Percentiles rank a stretch among this genome's conserved stretches.
These are phyloP conservation scores for Pugionium cornutum DNA, from an alignment of 345 rosid species.

Conservation along the genomic window DNA sequence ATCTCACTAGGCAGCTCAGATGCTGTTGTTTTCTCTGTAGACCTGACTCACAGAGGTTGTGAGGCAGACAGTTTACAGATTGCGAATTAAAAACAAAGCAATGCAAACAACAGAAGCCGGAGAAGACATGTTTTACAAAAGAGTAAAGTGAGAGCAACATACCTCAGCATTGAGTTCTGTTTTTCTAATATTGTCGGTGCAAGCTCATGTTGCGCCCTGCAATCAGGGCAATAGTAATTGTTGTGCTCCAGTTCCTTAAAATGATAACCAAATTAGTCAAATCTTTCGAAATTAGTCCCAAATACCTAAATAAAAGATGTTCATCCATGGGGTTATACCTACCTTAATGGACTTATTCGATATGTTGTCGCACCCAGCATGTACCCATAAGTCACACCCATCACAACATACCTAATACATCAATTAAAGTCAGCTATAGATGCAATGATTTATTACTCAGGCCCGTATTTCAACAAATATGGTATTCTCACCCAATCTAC, in stretches of 20 bases:
- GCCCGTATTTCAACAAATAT: slow-evolving; percentile 10
- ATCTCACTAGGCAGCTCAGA: slow-evolving; percentile 55
- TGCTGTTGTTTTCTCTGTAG: slow-evolving; percentile 45
- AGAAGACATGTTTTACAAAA: slow-evolving; percentile 4
- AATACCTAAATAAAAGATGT: slow-evolving; percentile 18
- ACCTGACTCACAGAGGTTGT: slow-evolving; percentile 50
- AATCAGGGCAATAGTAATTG: slow-evolving; percentile 83
- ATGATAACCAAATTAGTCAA: slow-evolving; percentile 27
- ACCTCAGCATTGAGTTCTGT: slow-evolving; percentile 55
- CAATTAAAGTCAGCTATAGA: slow-evolving; percentile 34
- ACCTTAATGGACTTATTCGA: slow-evolving; percentile 64
- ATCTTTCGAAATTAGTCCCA: slow-evolving; percentile 11
- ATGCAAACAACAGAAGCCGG: slow-evolving; percentile 28
- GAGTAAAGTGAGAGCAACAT: slow-evolving; percentile 36
- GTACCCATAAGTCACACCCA: slow-evolving; percentile 96
- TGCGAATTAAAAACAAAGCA: slow-evolving; percentile 10
- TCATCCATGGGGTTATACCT: slow-evolving; percentile 17
- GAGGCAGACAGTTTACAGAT: slow-evolving; percentile 27
- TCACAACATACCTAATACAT: slow-evolving; percentile 87
- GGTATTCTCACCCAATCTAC: slow-evolving; percentile 84
- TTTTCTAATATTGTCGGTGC: slow-evolving; percentile 38
- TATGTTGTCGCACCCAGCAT: slow-evolving; percentile 89
- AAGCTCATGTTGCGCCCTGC: slow-evolving; percentile 53
- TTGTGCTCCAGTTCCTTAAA: slow-evolving; percentile 66
- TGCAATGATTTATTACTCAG: slow-evolving; percentile 5